A percentile compares a stretch with the other conserved stretches of the same genome.
phyloP scores from a whole-genome alignment of 495 filamentous ascomycete species.

The Aspergillus biplanus region DNA sequence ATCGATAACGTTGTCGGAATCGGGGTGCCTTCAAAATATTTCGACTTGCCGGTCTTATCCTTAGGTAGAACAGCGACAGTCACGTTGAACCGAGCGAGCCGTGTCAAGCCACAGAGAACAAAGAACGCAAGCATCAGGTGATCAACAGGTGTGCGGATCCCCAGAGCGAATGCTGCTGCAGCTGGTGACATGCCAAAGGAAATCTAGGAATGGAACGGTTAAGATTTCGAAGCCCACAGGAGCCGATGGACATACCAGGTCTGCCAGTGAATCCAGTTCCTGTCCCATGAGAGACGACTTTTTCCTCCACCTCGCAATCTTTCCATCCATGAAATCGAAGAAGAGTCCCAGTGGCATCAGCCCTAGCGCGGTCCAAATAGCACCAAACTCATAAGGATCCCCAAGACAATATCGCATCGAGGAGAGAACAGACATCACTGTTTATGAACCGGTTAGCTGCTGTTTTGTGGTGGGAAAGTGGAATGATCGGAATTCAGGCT shows the following conservation, averaged over 20 bases:
- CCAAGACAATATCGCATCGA: constrained; percentile 93
- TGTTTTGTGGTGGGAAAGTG: constrained; percentile 7
- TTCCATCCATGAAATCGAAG: constrained; percentile 98
- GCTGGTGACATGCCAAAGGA: constrained; percentile 95
- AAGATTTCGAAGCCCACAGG: constrained; percentile 12
- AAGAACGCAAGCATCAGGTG: constrained; percentile 86
- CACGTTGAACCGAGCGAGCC: constrained; percentile 96
- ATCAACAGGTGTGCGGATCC: constrained; percentile 83
- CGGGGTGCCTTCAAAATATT: constrained; percentile 95
- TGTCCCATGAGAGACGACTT: constrained; percentile 98
- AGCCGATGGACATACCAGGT: constrained; percentile 65
- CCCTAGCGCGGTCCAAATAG: constrained; percentile 78
- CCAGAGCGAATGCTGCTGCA: constrained; percentile 82
- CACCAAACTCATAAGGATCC: constrained; percentile 62
- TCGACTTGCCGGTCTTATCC: constrained; percentile 85
- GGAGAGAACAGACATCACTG: constrained; percentile 91
- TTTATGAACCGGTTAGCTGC: constrained; percentile 31
- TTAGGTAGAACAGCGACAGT: constrained; percentile 87
- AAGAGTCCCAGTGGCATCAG: constrained; percentile 95
- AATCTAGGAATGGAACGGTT: constrained; percentile 59
- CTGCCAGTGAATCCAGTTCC: constrained; percentile 95
- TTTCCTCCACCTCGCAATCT: constrained; percentile 91
- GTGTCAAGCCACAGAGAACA: constrained; percentile 92
- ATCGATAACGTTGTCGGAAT: constrained; percentile 88
- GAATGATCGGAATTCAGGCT: constrained; percentile 21